Percentiles rank a stretch among this genome's conserved stretches.
phyloP scores from a whole-genome alignment of 805 yeast genomes.

The Lachancea fermentati region DNA sequence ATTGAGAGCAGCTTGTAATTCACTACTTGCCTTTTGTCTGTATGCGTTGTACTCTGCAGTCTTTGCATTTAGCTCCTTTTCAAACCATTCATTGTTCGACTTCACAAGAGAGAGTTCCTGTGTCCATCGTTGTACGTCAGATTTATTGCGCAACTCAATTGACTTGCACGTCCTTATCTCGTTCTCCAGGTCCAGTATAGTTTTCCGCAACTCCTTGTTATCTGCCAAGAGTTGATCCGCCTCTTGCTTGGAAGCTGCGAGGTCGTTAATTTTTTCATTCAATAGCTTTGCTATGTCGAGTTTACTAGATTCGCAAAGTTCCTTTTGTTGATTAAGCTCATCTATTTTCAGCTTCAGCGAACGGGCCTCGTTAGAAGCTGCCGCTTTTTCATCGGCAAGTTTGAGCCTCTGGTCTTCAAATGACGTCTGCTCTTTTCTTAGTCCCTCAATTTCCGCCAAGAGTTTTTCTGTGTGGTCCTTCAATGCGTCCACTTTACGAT shows the following conservation, averaged over 20 bases:
- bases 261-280: constrained; percentile 27
- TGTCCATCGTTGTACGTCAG: constrained; percentile 34
- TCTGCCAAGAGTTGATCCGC: constrained; percentile 13
- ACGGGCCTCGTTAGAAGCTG: constrained; percentile 9
- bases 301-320: constrained; percentile 18
- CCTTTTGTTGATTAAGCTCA: constrained; percentile 12
- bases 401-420: constrained; percentile 19
- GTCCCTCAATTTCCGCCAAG: constrained; percentile 18
- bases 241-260: constrained; percentile 20
- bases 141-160: constrained; percentile 25
- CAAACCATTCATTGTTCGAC: constrained; percentile 38
- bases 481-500: constrained; percentile 31
- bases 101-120: constrained; percentile 40
- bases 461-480: constrained; percentile 27
- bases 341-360: constrained; percentile 8
- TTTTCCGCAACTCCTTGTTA: constrained; percentile 37
- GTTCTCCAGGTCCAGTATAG: constrained; percentile 36
- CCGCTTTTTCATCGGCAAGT: constrained; percentile 14
- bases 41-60: constrained; percentile 29
- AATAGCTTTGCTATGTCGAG: constrained; percentile 21
- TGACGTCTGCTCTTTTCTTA: constrained; percentile 18
- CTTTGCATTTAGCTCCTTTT: constrained; percentile 34
- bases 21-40: constrained; percentile 22
- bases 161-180: constrained; percentile 32
- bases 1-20: constrained; percentile 13